Evolutionary conservation across 106 monocot species (phyloP).

Genomic region (Allium fistulosum): DNA sequence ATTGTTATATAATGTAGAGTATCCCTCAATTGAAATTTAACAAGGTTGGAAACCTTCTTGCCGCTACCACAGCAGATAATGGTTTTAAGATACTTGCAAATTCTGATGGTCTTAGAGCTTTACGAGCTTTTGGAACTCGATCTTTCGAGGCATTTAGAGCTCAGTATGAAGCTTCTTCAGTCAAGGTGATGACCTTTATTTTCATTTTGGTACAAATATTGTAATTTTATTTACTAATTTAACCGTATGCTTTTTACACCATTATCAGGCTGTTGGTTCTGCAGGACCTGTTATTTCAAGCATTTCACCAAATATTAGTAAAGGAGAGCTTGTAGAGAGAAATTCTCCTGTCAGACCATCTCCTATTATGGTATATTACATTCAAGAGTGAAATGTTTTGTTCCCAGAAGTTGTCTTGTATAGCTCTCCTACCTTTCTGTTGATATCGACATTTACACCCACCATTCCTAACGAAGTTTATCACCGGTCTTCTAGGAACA

Average conservation of each 20-base stretch:
- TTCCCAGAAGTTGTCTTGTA: no score
- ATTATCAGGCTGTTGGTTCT: slow-evolving; percentile 38
- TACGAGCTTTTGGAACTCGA: slow-evolving; percentile 44
- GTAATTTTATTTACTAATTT: neutral
- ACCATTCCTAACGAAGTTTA: no score
- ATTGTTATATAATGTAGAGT: slow-evolving; percentile 25
- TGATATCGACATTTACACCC: no score
- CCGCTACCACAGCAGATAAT: slow-evolving; percentile 61
- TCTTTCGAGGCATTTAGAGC: slow-evolving; percentile 48
- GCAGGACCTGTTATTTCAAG: slow-evolving; percentile 28
- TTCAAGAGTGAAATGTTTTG: no score
- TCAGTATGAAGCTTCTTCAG: slow-evolving; percentile 36
- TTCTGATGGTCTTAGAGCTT: slow-evolving; percentile 48
- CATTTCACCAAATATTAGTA: slow-evolving; percentile 41
- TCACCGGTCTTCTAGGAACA: no score
- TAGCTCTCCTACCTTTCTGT: no score
- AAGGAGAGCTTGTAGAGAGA: slow-evolving; percentile 47
- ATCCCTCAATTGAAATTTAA: slow-evolving; percentile 75
- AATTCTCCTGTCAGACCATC: slow-evolving; percentile 63
- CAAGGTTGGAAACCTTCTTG: slow-evolving; percentile 78
- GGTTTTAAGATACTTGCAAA: slow-evolving; percentile 89
- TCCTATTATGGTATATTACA: slow-evolving; percentile 39
- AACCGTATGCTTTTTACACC: neutral
- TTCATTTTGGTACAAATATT: neutral
- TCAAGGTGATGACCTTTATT: slow-evolving; percentile 2